These are phyloP conservation scores for Pseudogymnoascus sp. DNA, from an alignment of 2,329 filamentous ascomycete genomes.

Conservation along the genomic window DNA sequence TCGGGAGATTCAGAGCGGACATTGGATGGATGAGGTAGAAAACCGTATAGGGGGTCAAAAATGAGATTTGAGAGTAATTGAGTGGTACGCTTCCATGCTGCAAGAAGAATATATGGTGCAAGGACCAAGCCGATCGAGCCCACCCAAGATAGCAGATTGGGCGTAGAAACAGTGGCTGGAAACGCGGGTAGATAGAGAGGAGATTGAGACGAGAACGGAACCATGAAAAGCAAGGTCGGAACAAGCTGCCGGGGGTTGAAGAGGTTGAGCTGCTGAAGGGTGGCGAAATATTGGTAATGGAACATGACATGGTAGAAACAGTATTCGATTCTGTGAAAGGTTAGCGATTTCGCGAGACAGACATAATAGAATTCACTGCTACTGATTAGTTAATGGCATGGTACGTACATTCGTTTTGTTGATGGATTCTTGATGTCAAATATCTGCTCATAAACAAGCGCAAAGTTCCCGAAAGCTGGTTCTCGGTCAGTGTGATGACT, in stretches of 20 bases:
- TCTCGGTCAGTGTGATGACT: neutral
- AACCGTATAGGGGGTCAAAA: conserved; percentile 25
- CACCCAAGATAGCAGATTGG: conserved; percentile 17
- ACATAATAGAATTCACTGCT: neutral
- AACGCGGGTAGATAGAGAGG: conserved; percentile 19
- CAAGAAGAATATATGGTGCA: conserved; percentile 22
- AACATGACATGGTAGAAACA: conserved; percentile 21
- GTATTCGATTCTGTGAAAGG: conserved; percentile 18
- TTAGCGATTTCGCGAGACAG: conserved; percentile 12
- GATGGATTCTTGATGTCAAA: conserved; percentile 4
- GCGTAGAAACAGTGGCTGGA: conserved; percentile 10
- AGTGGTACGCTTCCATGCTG: conserved; percentile 21
- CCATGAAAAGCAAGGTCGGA: conserved; percentile 21
- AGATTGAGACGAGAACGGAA: conserved; percentile 24
- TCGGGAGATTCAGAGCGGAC: conserved; percentile 15
- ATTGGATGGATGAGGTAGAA: conserved; percentile 24
- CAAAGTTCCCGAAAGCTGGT: conserved; percentile 14
- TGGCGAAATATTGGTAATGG: conserved; percentile 26
- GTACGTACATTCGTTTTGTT: conserved; percentile 13
- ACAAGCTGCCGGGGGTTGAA: conserved; percentile 19
- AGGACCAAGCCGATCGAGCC: conserved; percentile 15
- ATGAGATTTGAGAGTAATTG: conserved; percentile 18
- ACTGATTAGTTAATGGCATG: conserved; percentile 11
- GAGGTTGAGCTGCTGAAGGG: conserved; percentile 27
- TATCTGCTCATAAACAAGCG: conserved; percentile 12